Evolutionary conservation across 108 stramenopile species (phyloP).

Genomic region (Discostella stelligeroides): DNA sequence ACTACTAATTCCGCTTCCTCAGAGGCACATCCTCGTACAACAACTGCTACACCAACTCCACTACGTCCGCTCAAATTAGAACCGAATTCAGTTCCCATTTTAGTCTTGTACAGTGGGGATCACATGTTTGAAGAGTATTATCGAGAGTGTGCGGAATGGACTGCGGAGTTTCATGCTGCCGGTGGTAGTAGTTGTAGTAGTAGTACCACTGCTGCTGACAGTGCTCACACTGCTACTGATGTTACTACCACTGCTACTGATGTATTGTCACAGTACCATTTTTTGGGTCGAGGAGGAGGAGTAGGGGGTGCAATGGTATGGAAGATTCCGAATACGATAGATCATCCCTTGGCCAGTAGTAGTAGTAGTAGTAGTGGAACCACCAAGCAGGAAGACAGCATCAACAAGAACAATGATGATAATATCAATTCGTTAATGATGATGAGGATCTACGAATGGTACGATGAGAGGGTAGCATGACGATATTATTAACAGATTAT

Average conservation of each 20-base stretch:
- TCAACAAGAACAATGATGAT: neutral
- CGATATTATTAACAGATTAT: too few species aligned
- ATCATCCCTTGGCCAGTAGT: too few species aligned
- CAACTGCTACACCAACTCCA: neutral
- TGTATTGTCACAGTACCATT: too few species aligned
- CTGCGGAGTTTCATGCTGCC: constrained; percentile 42
- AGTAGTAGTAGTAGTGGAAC: too few species aligned
- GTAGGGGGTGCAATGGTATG: too few species aligned
- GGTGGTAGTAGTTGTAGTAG: neutral
- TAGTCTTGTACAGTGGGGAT: constrained; percentile 35
- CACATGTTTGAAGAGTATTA: constrained; percentile 21
- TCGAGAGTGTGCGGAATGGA: constrained; percentile 41
- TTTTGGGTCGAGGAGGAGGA: neutral
- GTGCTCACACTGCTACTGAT: too few species aligned
- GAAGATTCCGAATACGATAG: too few species aligned
- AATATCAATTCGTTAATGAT: constrained; percentile 24
- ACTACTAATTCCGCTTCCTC: constrained; percentile 19
- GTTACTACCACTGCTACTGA: too few species aligned
- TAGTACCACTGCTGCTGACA: constrained; percentile 27
- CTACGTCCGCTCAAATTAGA: constrained; percentile 40
- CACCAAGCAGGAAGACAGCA: neutral
- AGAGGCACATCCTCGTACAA: neutral
- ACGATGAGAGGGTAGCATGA: constrained; percentile 41
- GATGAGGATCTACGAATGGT: constrained; percentile 43
- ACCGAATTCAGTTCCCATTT: constrained; percentile 32